Base-by-base conservation (phyloP, 1,284 basidiomycete genomes). In the Erythrobasidium hasegawianum region DNA sequence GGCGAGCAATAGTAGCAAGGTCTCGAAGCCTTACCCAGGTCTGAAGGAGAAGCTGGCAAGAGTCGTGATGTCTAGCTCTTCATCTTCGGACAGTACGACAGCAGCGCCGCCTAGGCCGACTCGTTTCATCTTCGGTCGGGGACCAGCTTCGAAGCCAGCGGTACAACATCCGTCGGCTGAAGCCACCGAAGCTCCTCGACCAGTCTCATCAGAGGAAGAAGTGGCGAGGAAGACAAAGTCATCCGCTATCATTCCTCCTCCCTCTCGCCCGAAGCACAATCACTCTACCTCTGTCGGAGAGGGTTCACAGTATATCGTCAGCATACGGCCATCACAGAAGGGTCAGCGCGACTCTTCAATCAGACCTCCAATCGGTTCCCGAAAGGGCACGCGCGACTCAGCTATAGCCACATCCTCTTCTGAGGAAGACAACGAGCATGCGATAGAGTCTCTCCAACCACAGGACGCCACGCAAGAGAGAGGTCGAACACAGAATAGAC, bases 281-380 rank as follows among this genome's bases (percentile, higher is more conserved):
- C 62, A 57, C 33, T 65, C 62, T 4, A 58, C 62, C 27, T 58
- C 56, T 14, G 55, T 65, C 10, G 62, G 62, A 9, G 56, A 65
- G 29, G 62, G 62, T n/a, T 65, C 62, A 1, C 62, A 65, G 47
- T 65, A 65, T 26, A 41, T 65, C 22, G 62, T 65, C 43, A 58
- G n/a, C 16, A 27, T 65, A 9, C 54, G 47, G 2, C 53, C 24
- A 14, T 18, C 20, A 7, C 38, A 40, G 26, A 13, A 33, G 54
- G 16, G 5, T 14, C 27, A 56, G n/a, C 24, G 26, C 26, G 16
- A 33, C 11, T 8, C 54, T 9, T 40, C 26, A 13, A 7, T 13
- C 7, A 9, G 27, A 18, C 27, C 27, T 18, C 18, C 14, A 7
- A 33, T 33, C 5, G 26, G 11, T 27, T 33, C 54, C 8, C n/a